A percentile compares a stretch with the other conserved stretches of the same genome.
Evolutionary conservation across 192 early-diverging fungal genomes (phyloP).

Genomic region (Hyaloraphidium curvatum): DNA sequence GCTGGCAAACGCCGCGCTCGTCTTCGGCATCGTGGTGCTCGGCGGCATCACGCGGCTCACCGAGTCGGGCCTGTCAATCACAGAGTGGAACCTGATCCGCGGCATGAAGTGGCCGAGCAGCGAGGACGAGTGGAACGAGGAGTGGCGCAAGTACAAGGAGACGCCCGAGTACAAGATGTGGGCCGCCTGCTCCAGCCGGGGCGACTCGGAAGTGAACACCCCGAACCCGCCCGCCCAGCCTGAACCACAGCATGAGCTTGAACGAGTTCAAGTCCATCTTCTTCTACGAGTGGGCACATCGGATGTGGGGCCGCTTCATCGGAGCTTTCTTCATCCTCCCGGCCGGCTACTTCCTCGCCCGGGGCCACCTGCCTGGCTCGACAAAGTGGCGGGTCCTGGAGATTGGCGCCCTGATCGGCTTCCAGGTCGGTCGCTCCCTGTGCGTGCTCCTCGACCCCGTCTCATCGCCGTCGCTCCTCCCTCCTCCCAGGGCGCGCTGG

Average conservation of each 20-base stretch:
- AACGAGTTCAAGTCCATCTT: constrained; percentile 93
- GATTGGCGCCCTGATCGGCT: constrained; percentile 43
- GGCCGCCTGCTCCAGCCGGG: constrained; percentile 10
- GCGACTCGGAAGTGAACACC: too few species aligned
- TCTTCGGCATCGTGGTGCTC: constrained; percentile 82
- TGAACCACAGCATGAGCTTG: constrained; percentile 74
- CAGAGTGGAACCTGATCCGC: constrained; percentile 89
- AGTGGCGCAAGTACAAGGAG: constrained; percentile 97
- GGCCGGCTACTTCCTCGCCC: constrained; percentile 54
- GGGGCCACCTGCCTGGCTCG: constrained; percentile 52
- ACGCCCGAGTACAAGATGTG: constrained; percentile 93
- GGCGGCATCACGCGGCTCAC: constrained; percentile 92
- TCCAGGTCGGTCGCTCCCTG: constrained; percentile 27
- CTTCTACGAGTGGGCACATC: constrained; percentile 95
- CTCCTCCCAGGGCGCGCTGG: constrained; percentile 53
- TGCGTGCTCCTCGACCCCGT: not conserved
- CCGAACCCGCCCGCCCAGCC: constrained; percentile 29
- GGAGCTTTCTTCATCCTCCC: constrained; percentile 74
- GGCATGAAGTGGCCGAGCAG: constrained; percentile 79
- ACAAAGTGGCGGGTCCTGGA: constrained; percentile 37
- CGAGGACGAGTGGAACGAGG: constrained; percentile 69
- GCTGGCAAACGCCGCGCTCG: constrained; percentile 63
- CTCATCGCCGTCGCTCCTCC: not conserved
- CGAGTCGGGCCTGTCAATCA: constrained; percentile 90
- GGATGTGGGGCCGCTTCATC: constrained; percentile 85